A percentile compares a stretch with the other conserved stretches of the same genome.
Evolutionary conservation across 768 basidiomycete genomes (phyloP).

Genomic region (Zangia roseola): DNA sequence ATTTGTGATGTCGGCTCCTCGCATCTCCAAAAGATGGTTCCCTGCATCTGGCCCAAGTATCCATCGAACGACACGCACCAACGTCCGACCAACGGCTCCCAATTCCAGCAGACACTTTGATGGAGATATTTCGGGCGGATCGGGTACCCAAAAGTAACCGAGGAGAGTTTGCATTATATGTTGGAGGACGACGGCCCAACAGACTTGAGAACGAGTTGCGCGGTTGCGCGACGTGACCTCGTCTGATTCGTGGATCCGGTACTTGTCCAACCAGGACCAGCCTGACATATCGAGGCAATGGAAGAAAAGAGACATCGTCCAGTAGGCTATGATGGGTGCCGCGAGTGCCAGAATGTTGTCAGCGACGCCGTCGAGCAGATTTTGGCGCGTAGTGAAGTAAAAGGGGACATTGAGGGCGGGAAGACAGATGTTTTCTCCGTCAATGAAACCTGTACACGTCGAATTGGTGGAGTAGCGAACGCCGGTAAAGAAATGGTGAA

Average conservation of each 20-base stretch:
- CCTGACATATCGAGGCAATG: conserved; percentile 75
- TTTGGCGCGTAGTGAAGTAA: conserved; percentile 49
- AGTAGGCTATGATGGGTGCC: conserved; percentile 81
- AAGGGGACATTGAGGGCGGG: conserved; percentile 43
- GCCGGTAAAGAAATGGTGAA: conserved; percentile 9
- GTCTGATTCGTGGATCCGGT: conserved; percentile 83
- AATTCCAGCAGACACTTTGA: conserved; percentile 43
- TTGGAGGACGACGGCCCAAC: conserved; percentile 81
- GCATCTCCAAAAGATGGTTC: conserved; percentile 33
- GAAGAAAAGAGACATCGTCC: conserved; percentile 78
- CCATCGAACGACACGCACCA: conserved; percentile 39
- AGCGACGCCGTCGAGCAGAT: conserved; percentile 54
- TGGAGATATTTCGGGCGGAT: conserved; percentile 32
- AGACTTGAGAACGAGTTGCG: conserved; percentile 67
- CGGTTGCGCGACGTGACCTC: conserved; percentile 77
- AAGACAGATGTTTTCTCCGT: conserved; percentile 40
- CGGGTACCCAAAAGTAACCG: conserved; percentile 66
- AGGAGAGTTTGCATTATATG: conserved; percentile 81
- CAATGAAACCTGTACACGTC: conserved; percentile 32
- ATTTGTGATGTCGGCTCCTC: conserved; percentile 49
- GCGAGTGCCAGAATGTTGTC: conserved; percentile 73
- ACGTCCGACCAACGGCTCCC: conserved; percentile 38
- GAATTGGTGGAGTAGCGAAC: conserved; percentile 33
- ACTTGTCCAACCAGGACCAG: conserved; percentile 76
- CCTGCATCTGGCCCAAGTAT: conserved; percentile 43